Conservation (phyloP, 1,284 basidiomycete species). For the Pyrrhoderma noxium region DNA sequence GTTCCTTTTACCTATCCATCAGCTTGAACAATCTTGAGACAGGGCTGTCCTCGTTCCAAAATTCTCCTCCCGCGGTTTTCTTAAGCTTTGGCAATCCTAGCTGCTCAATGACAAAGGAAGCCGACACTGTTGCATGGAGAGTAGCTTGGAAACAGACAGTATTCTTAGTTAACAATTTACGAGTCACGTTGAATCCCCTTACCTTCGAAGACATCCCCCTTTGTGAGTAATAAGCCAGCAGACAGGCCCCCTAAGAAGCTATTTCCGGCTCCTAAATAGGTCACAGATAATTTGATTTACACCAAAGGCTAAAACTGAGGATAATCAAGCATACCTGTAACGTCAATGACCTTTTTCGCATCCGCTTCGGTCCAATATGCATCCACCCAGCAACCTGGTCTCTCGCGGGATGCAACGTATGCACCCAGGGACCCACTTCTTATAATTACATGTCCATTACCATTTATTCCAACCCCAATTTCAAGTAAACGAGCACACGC, state of each 20-base stretch:
- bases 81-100: slow-evolving; percentile 55
- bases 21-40: slow-evolving; percentile 47
- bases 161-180: slow-evolving; percentile 2
- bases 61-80: slow-evolving; percentile 27
- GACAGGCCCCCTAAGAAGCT: slow-evolving; percentile 79
- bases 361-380: slow-evolving; percentile 62
- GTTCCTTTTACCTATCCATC: slow-evolving; percentile 24
- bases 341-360: slow-evolving; percentile 60
- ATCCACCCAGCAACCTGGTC: slow-evolving; percentile 58
- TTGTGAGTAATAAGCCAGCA: slow-evolving; percentile 56
- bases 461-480: slow-evolving; percentile 44
- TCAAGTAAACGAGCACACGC: slow-evolving; percentile 54
- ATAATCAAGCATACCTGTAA: slow-evolving; percentile 54
- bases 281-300: not conserved
- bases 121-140: slow-evolving; percentile 70
- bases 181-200: slow-evolving; percentile 20
- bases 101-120: slow-evolving; percentile 82
- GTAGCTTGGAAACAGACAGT: slow-evolving; percentile 38
- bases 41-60: slow-evolving; percentile 70
- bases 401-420: slow-evolving; percentile 46
- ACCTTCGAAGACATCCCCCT: slow-evolving; percentile 64
- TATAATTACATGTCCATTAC: slow-evolving; percentile 59
- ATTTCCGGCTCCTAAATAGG: slow-evolving; percentile 70
- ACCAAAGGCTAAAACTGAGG: not conserved
- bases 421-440: slow-evolving; percentile 74